Evolutionary conservation across 2,329 filamentous ascomycete species (phyloP), one percentile per base, ranked within the genome.

Genomic region (Pseudogymnoascus sp.): DNA sequence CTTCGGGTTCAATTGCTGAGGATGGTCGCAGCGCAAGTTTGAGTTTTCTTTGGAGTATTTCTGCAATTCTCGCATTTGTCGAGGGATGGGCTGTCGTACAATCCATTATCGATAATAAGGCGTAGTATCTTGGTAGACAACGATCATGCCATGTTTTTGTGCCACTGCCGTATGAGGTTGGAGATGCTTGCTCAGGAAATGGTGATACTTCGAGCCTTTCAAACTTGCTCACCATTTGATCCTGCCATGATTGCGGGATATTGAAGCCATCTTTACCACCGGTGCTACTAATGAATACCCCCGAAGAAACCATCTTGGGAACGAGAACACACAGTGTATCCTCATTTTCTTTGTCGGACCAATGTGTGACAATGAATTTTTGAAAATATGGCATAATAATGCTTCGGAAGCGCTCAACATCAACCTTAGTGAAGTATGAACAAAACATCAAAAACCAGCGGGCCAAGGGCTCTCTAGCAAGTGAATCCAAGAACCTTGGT

Each of bases 361-460:
- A 96, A 68, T 90, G 86, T 5, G 81, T 81, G 33, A 86, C 79
- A 65, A 96, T 81, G 16, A 37, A 90, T 83, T 85, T 91, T 73
- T 96, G 90, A 68, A 97, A 92, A 63, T 90, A 87, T 38, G 86
- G 88, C 6, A 93, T 80, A 33, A 96, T 82, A n/a, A 97, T 79
- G 66, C 85, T 87, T 61, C 86, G 83, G 71, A 97, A 99, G 40
- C 90, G 83, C 61, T 88, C 83, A 1, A 82, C 73, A 52, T 92
- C 87, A 37, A 96, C 79, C 61, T 91, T 83, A 0, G 90, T 88
- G 68, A 95, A 87, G 61, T 90, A 87, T 12, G 88, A 88, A 75
- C 91, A 97, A 74, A 97, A 96, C 0, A 87, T 83, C 45, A 97
- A 82, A 73, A 96, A 97, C 78, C 87, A 88, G 60, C 76, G 76